phyloP scores from a whole-genome alignment of 176 grass and related monocot species.

The Phyllostachys edulis region DNA sequence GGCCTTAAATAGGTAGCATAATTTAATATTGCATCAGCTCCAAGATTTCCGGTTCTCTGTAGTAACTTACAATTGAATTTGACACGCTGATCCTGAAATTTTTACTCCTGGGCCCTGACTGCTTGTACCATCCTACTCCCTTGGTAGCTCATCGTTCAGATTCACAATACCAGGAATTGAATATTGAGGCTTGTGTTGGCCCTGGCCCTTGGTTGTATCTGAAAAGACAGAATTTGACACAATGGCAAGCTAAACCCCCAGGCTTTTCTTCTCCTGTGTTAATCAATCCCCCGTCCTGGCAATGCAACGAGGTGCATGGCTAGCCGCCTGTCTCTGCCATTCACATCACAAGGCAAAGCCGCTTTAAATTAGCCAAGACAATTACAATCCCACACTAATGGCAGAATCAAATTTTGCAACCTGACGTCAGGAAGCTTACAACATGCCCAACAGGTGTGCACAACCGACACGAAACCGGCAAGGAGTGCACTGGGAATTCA shows the following conservation, averaged over 20 bases:
- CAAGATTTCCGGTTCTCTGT: background rate
- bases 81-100: background rate
- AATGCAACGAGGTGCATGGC: background rate
- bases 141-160: background rate
- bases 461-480: background rate
- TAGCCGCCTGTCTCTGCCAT: background rate
- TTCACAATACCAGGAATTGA: slow-evolving; percentile 31
- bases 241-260: background rate
- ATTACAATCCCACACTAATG: background rate
- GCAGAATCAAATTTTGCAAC: background rate
- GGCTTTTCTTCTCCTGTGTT: background rate
- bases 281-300: background rate
- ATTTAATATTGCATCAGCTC: background rate
- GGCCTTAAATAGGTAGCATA: no score
- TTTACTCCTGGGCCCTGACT: background rate
- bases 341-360: background rate
- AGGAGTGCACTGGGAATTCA: background rate
- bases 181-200: slow-evolving; percentile 35
- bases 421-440: slow-evolving; percentile 23
- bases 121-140: background rate
- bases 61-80: background rate
- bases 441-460: background rate
- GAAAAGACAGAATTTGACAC: slow-evolving; percentile 40
- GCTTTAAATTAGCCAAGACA: background rate
- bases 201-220: slow-evolving; percentile 39